Evolutionary conservation across 2,329 filamentous ascomycete species (phyloP).

Genomic region (Pyrenochaeta sp.): DNA sequence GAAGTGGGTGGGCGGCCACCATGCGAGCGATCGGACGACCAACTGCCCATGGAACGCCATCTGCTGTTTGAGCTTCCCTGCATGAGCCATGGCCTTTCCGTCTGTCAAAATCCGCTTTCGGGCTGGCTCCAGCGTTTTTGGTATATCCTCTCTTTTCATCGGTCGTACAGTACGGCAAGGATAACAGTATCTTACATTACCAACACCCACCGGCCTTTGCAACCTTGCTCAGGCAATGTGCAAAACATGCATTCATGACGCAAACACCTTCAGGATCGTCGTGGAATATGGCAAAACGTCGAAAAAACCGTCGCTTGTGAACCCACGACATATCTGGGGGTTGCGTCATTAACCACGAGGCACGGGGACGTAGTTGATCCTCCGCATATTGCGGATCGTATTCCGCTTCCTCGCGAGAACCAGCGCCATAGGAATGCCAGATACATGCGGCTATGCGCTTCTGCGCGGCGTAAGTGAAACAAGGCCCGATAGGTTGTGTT

Average conservation of each 20-base stretch:
- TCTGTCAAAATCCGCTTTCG: conserved; percentile 11
- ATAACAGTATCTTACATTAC: conserved; percentile 1
- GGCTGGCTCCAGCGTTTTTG: conserved; percentile 11
- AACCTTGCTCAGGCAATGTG: not conserved
- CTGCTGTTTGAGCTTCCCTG: conserved; percentile 27
- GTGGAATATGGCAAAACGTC: not conserved
- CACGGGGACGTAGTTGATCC: conserved; percentile 32
- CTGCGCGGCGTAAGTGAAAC: conserved; percentile 22
- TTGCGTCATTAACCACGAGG: conserved; percentile 38
- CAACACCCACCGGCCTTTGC: not conserved
- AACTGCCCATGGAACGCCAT: conserved; percentile 21
- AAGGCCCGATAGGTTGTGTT: conserved; percentile 20
- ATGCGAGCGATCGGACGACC: conserved; percentile 39
- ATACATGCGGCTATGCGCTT: conserved; percentile 24
- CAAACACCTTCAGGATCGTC: conserved; percentile 7
- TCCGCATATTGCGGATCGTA: conserved; percentile 39
- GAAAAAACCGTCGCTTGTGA: conserved; percentile 15
- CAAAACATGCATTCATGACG: too few species aligned
- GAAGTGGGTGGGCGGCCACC: conserved; percentile 32
- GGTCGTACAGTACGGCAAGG: not conserved
- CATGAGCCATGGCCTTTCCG: conserved; percentile 18
- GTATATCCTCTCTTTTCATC: not conserved
- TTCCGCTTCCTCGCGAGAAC: conserved; percentile 43
- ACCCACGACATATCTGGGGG: conserved; percentile 17
- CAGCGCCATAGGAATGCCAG: conserved; percentile 26